Evolutionary conservation across 2,329 filamentous ascomycete genomes (phyloP).

Genomic region (Cordyceps farinosa): DNA sequence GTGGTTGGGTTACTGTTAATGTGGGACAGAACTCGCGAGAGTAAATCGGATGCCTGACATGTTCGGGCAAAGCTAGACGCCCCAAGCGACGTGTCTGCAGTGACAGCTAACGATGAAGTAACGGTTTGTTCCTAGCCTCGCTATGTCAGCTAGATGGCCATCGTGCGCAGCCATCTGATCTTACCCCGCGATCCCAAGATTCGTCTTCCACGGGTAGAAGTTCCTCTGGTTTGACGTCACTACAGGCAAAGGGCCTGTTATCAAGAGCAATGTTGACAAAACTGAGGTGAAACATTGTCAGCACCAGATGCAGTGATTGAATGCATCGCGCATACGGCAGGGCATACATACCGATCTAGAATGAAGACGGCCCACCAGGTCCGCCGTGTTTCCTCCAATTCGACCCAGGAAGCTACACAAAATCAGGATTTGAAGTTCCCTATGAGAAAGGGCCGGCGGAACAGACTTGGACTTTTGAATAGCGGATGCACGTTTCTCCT

Average conservation of each 20-base stretch:
- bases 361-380: too few species aligned
- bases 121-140: neutral
- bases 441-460: too few species aligned
- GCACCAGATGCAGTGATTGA: too few species aligned
- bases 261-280: too few species aligned
- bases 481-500: conserved; percentile 4
- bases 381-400: too few species aligned
- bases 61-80: neutral
- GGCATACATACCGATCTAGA: too few species aligned
- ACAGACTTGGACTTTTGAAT: neutral
- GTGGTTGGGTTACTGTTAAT: neutral
- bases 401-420: too few species aligned
- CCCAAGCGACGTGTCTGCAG: neutral
- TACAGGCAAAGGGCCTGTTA: too few species aligned
- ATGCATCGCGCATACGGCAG: too few species aligned
- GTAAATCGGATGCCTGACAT: neutral
- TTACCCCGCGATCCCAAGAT: neutral
- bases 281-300: neutral
- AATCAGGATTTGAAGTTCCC: too few species aligned
- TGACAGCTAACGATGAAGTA: neutral
- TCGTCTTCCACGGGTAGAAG: neutral
- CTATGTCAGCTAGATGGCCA: too few species aligned
- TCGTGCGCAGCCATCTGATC: neutral
- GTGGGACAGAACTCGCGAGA: neutral
- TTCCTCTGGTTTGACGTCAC: too few species aligned